Evolutionary conservation across 257 asterid genomes (phyloP), one percentile per base, ranked within the genome.

Genomic region (Salvia rosmarinus): DNA sequence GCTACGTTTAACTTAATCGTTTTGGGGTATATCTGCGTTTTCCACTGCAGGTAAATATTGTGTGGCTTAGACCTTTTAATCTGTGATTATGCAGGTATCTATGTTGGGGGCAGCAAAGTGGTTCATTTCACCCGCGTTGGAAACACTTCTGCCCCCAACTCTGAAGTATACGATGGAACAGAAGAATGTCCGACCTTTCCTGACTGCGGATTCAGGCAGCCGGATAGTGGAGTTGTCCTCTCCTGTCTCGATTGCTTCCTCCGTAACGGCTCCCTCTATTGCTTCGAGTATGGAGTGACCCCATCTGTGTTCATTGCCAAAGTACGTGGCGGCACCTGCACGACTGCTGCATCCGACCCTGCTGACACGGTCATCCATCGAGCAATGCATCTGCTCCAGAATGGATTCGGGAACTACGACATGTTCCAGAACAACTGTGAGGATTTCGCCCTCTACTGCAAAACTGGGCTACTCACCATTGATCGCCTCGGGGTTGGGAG

Each of bases 251-350:
- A 91, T 35, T 94, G 99, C 85, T 94, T 94, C 88, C 90, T 94
- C 46, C 65, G 37, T 46, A 80, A 71, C 19, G 97, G 97, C 13
- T 76, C 91, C 62, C 91, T 86, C 12, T 94, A 91, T 78, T 35
- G 71, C 37, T 94, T 94, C 21, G 90, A 94, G 67, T 91, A 94
- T 56, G 92, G 86, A 11, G 97, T 91, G 58, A 71, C 73, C 32
- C 91, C 96, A 9, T 81, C 97, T 2, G 14, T 78, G 30, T 94
- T 94, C 83, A 74, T 94, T 1, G 89, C 99, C 19, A 88, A 91
- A 85, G 74, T 91, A 19, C 90, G 97, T 46, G 97, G 97, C 16
- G 99, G 99, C 70, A 91, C 97, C 5, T 91, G 99, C 83, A 94
- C 96, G 2, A 91, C 87, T 8, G 98, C 98, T n/a, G 19, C 64